Base-by-base conservation (phyloP, 805 yeast species). In the Candida suzukii region DNA sequence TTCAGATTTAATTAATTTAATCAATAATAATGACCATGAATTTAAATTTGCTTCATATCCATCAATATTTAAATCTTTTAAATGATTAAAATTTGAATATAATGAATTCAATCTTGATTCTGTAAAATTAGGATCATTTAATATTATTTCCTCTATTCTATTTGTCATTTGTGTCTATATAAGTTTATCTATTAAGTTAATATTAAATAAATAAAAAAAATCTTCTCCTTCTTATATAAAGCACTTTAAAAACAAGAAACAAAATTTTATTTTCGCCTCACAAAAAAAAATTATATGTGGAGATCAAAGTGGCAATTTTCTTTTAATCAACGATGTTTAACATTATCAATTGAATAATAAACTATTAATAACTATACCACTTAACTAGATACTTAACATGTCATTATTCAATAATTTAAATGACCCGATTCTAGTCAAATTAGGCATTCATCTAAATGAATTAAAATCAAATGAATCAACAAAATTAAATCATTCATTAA, bases 11-110 rank as follows among this genome's bases (percentile, higher is more conserved):
- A 56, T 40, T 14, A 66, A 54, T 19, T 54, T 54, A 18, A 49
- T 38, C 9, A 74, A 50, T 11, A 68, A 58, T 5, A 51, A 46
- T 37, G 54, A 60, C 80, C 80, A 74, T 3, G 74, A 72, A 4
- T 49, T 49, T 13, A 74, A 21, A 46, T 74, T 74, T 14, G 80
- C 80, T 19, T 56, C 64, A 41, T 61, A 73, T 7, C 80, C 80
- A 41, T 70, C 77, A 3, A 60, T 63, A 45, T 74, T 74, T 3
- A 56, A 36, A 12, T 66, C 70, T 41, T 61, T 57, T 25, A 74
- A 57, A n/a, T 66, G 57, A 10, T 60, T 47, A 46, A 72, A 74
- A 46, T 74, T 70, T 2, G 77, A 70, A 44, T 64, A 74, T 34
- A 74, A 59, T n/a, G 79, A 73, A 5, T 60, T 54, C 27, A 71